phyloP scores from a whole-genome alignment of 2,329 filamentous ascomycete genomes.

The Pseudogymnoascus sp. region DNA sequence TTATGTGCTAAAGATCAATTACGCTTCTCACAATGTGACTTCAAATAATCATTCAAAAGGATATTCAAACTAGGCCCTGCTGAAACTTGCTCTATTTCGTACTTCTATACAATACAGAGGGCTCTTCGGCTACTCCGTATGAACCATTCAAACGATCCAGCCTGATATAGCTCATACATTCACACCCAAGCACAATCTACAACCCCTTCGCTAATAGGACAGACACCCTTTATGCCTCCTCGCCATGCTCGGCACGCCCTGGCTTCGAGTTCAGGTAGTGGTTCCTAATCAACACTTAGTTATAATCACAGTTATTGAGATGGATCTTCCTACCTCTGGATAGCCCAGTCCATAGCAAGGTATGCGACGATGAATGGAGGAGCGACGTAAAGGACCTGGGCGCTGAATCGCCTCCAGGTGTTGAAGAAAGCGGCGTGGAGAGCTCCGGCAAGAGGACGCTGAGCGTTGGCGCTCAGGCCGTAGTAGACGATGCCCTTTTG shows the following conservation, averaged over 20 bases:
- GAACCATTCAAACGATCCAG: background rate
- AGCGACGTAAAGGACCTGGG: slow-evolving; percentile 82
- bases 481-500: slow-evolving; percentile 63
- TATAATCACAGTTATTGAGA: background rate
- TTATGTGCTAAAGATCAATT: background rate
- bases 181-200: background rate
- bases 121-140: background rate
- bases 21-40: background rate
- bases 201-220: background rate
- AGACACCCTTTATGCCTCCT: slow-evolving; percentile 29
- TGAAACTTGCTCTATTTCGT: slow-evolving; percentile 5
- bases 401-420: slow-evolving; percentile 75
- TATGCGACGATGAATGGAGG: slow-evolving; percentile 75
- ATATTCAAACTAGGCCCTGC: background rate
- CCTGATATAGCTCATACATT: background rate
- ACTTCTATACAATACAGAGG: slow-evolving; percentile 9
- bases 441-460: slow-evolving; percentile 75
- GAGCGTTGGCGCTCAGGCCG: slow-evolving; percentile 76
- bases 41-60: background rate
- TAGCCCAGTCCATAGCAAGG: slow-evolving; percentile 82
- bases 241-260: slow-evolving; percentile 49
- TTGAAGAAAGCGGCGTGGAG: slow-evolving; percentile 87
- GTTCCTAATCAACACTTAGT: slow-evolving; percentile 46
- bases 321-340: slow-evolving; percentile 59
- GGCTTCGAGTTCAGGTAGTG: slow-evolving; percentile 75